Conservation (phyloP, 306 rosid species). For the Rosa multiflora region DNA sequence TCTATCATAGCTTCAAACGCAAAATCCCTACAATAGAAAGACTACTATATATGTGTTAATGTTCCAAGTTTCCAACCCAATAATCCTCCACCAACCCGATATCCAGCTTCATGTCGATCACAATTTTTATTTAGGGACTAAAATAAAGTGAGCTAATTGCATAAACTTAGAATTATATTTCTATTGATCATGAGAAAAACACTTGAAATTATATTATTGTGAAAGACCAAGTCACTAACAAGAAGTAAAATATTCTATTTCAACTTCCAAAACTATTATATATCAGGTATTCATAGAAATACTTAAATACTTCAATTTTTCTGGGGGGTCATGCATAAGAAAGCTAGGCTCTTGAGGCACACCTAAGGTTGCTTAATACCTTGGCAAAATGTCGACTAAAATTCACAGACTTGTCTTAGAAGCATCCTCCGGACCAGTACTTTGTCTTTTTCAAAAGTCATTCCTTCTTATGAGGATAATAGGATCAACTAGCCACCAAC, state of each 20-base stretch:
- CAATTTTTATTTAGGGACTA: too few species aligned
- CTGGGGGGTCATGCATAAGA: background rate
- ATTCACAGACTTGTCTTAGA: background rate
- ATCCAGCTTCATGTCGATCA: too few species aligned
- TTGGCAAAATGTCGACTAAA: background rate
- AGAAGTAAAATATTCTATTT: background rate
- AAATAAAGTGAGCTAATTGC: too few species aligned
- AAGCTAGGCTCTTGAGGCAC: background rate
- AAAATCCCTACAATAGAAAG: too few species aligned
- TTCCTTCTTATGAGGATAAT: background rate
- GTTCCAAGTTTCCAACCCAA: too few species aligned
- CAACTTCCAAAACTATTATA: background rate
- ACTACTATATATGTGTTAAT: too few species aligned
- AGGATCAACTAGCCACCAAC: background rate
- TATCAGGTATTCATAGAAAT: background rate
- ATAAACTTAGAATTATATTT: too few species aligned
- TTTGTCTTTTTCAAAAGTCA: background rate
- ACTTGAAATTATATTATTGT: background rate
- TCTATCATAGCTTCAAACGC: too few species aligned
- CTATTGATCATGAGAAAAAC: background rate
- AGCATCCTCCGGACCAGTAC: background rate
- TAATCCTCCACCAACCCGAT: too few species aligned
- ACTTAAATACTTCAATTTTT: background rate
- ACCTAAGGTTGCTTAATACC: background rate
- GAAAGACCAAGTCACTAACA: background rate